Conservation (phyloP, 345 rosid genomes). For the Euphorbia tirucalli region DNA sequence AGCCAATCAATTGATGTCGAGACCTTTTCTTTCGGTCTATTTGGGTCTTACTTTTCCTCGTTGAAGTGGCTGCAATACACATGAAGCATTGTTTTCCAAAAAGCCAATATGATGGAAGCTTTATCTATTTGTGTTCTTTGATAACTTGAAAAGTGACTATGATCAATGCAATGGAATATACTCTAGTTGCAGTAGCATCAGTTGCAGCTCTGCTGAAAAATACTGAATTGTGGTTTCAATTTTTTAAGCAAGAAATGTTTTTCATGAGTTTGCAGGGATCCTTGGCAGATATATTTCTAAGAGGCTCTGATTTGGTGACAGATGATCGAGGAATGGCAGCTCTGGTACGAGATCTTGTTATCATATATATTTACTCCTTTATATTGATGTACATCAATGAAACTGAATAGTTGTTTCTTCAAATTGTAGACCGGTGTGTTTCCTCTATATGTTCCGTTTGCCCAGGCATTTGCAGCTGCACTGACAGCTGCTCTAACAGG, state of each 20-base stretch:
- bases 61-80: neutral
- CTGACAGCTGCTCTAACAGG: constrained; percentile 87
- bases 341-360: constrained; percentile 47
- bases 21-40: neutral
- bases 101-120: neutral
- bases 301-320: constrained; percentile 62
- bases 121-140: neutral
- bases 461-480: constrained; percentile 96
- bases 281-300: constrained; percentile 75
- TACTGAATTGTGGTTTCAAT: neutral
- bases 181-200: neutral
- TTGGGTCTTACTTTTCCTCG: neutral
- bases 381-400: neutral
- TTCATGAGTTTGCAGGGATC: constrained; percentile 59
- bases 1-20: neutral
- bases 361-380: neutral
- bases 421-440: constrained; percentile 65
- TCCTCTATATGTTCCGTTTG: constrained; percentile 96
- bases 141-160: neutral
- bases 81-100: neutral
- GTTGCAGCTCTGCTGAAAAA: neutral
- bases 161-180: neutral
- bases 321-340: constrained; percentile 82
- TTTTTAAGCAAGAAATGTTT: neutral
- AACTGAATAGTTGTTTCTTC: constrained; percentile 14